These are phyloP conservation scores for Pyrenophora seminiperda DNA, from an alignment of 2,329 filamentous ascomycete genomes.

Conservation along the genomic window DNA sequence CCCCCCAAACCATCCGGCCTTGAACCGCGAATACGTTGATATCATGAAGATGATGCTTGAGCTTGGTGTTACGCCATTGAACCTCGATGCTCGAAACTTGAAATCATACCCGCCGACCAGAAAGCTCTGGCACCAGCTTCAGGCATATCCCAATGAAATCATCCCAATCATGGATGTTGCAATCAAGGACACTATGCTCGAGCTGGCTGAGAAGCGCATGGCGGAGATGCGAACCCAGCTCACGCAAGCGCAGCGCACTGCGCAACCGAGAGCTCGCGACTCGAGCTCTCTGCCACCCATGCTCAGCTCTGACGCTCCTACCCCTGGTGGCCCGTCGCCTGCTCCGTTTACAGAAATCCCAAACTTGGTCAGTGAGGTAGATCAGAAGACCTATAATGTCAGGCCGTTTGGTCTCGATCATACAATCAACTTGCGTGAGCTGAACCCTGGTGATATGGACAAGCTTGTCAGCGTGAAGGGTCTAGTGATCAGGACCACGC, in stretches of 20 bases:
- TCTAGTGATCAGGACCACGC: constrained; percentile 91
- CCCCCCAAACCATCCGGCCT: constrained; percentile 68
- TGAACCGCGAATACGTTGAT: constrained; percentile 80
- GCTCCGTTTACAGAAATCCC: constrained; percentile 59
- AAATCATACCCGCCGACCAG: constrained; percentile 90
- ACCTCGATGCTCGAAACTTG: constrained; percentile 85
- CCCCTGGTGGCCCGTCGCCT: constrained; percentile 41
- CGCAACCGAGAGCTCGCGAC: constrained; percentile 50
- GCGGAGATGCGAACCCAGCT: constrained; percentile 64
- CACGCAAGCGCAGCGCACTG: constrained; percentile 62
- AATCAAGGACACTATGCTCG: constrained; percentile 90
- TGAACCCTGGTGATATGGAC: constrained; percentile 97
- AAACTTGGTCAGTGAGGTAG: constrained; percentile 76
- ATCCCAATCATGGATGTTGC: constrained; percentile 95
- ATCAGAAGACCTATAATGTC: constrained; percentile 80
- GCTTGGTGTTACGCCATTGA: constrained; percentile 80
- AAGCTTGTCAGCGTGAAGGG: constrained; percentile 95
- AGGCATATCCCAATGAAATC: constrained; percentile 94
- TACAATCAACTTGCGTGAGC: constrained; percentile 86
- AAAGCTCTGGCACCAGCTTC: constrained; percentile 94
- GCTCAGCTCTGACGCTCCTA: constrained; percentile 77
- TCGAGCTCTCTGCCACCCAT: constrained; percentile 76
- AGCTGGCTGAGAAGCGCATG: constrained; percentile 82
- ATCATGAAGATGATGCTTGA: constrained; percentile 90
- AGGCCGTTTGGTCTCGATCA: constrained; percentile 87